A percentile compares a stretch with the other conserved stretches of the same genome.
Evolutionary conservation across 371 early-diverging fungal species (phyloP).

Genomic region (Phascolomyces articulosus): DNA sequence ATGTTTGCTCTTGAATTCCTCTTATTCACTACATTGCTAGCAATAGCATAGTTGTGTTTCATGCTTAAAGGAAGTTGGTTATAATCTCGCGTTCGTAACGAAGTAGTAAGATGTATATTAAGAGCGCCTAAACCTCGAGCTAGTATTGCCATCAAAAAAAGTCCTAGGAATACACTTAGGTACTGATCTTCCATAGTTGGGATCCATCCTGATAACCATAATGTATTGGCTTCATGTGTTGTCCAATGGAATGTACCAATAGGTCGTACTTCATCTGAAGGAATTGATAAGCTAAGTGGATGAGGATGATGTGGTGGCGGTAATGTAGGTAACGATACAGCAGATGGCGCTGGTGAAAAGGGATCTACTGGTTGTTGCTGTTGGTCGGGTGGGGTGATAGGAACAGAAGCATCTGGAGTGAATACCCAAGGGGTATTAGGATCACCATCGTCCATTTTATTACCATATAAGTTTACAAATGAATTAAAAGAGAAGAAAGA

Average conservation of each 20-base stretch:
- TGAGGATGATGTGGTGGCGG: background rate
- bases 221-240: background rate
- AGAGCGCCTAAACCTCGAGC: background rate
- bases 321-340: background rate
- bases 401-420: too few relatives aligned
- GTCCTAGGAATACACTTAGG: background rate
- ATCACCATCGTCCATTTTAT: too few relatives aligned
- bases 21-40: background rate
- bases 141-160: background rate
- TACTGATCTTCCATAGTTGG: background rate
- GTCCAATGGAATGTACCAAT: slow-evolving; percentile 1
- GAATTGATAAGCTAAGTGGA: background rate
- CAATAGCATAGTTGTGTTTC: background rate
- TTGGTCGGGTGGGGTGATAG: too few relatives aligned
- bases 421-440: too few relatives aligned
- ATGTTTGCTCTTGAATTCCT: background rate
- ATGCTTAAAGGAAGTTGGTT: background rate
- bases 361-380: too few relatives aligned
- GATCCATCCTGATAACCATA: slow-evolving; percentile 7
- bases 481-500: too few relatives aligned
- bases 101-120: background rate
- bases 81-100: background rate
- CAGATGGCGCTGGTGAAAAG: too few relatives aligned
- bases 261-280: background rate
- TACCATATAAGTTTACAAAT: too few relatives aligned